Evolutionary conservation across 768 basidiomycete genomes (phyloP).

Genomic region (Ramaria sp.): DNA sequence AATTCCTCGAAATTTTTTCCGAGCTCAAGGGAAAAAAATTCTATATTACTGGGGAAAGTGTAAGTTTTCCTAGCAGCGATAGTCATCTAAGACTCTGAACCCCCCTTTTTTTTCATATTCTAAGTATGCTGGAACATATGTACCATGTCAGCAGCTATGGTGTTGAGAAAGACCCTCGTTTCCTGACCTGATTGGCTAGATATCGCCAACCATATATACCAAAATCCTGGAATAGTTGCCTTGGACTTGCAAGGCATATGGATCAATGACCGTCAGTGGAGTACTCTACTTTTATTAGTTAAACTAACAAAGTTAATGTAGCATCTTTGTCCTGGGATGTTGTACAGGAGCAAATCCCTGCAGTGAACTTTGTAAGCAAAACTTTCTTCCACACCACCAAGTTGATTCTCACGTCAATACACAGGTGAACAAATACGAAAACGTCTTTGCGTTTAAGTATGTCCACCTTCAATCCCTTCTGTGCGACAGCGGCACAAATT

Average conservation of each 20-base stretch:
- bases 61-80: constrained; percentile 24
- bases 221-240: constrained; percentile 39
- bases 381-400: not conserved
- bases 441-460: constrained; percentile 65
- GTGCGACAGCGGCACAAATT: not conserved
- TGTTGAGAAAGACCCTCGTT: not conserved
- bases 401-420: not conserved
- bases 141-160: constrained; percentile 32
- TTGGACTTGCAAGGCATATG: constrained; percentile 60
- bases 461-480: constrained; percentile 13
- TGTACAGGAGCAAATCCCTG: constrained; percentile 59
- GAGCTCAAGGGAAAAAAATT: constrained; percentile 66
- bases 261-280: constrained; percentile 8
- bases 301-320: not conserved
- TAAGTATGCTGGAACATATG: constrained; percentile 67
- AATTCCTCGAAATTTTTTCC: constrained; percentile 64
- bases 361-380: constrained; percentile 48
- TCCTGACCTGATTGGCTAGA: constrained; percentile 27
- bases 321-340: constrained; percentile 43
- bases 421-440: constrained; percentile 43
- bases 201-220: constrained; percentile 65
- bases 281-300: not conserved
- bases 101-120: not conserved
- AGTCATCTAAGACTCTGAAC: not conserved
- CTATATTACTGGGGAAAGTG: constrained; percentile 65